Evolutionary conservation across 345 rosid genomes (phyloP).

Genomic region (Salix viminalis): DNA sequence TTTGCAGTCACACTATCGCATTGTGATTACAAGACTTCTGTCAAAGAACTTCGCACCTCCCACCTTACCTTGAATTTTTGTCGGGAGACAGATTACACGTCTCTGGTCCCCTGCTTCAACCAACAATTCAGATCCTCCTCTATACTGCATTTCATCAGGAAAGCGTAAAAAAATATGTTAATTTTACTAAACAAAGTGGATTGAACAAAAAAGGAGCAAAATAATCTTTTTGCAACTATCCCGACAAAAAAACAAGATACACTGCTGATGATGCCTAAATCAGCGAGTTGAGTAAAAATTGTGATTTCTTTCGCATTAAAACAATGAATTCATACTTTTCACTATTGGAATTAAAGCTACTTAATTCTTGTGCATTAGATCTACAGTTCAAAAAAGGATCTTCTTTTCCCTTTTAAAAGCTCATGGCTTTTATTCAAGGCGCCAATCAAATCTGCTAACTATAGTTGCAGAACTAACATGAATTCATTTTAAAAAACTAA

Average conservation of each 20-base stretch:
- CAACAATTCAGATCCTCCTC: conserved; percentile 84
- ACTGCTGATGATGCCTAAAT: not conserved
- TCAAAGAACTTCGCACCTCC: conserved; percentile 77
- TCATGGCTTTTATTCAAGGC: not conserved
- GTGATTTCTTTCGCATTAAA: not conserved
- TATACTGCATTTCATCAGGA: conserved; percentile 54
- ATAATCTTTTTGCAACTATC: not conserved
- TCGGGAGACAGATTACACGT: conserved; percentile 62
- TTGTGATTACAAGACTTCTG: conserved; percentile 66
- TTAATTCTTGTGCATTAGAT: not conserved
- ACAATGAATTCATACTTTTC: not conserved
- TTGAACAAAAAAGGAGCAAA: not conserved
- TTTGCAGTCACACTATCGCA: conserved; percentile 31
- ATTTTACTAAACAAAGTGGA: not conserved
- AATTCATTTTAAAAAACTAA: not conserved
- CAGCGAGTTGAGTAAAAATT: not conserved
- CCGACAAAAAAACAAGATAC: not conserved
- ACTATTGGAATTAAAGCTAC: not conserved
- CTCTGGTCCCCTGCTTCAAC: conserved; percentile 92
- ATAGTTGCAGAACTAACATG: not conserved
- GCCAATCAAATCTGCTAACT: not conserved
- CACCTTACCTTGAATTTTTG: conserved; percentile 74
- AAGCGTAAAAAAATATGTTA: conserved; percentile 5
- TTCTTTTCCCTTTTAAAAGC: not conserved
- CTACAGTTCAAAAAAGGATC: not conserved